These are phyloP conservation scores for Candida pseudoglaebosa DNA, from an alignment of 805 yeast species.

Conservation along the genomic window DNA sequence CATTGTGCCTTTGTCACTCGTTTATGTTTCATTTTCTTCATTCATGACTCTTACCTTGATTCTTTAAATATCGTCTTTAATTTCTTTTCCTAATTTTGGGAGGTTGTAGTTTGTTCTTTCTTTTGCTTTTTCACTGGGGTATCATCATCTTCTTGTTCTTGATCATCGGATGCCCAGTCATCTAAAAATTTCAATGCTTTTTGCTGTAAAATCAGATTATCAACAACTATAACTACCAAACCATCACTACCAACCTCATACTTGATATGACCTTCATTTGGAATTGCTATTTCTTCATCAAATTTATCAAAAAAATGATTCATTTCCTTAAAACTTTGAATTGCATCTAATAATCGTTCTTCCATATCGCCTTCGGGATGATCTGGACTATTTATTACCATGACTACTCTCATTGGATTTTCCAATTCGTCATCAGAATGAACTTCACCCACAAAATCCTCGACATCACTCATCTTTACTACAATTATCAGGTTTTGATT, in stretches of 20 bases:
- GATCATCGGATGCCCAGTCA: conserved; percentile 19
- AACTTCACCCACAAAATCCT: conserved; percentile 2
- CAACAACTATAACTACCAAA: conserved; percentile 52
- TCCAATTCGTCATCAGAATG: conserved; percentile 33
- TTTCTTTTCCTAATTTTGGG: too few relatives aligned
- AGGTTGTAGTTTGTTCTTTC: too few relatives aligned
- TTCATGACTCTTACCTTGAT: too few relatives aligned
- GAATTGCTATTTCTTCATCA: conserved; percentile 49
- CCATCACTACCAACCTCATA: conserved; percentile 64
- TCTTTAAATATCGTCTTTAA: too few relatives aligned
- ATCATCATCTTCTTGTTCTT: conserved; percentile 8
- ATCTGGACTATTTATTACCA: conserved; percentile 35
- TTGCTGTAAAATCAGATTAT: conserved; percentile 32
- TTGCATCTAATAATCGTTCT: conserved; percentile 42
- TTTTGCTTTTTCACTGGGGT: conserved; percentile 4
- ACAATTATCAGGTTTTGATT: too few relatives aligned
- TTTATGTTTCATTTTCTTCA: too few relatives aligned
- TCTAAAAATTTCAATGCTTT: conserved; percentile 43
- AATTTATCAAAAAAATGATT: conserved; percentile 51
- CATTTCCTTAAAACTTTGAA: conserved; percentile 45
- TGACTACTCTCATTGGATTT: conserved; percentile 43
- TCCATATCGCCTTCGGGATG: conserved; percentile 42
- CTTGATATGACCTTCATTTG: conserved; percentile 51
- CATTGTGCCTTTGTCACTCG: too few relatives aligned
- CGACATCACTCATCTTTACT: conserved; percentile 6